A percentile compares a stretch with the other conserved stretches of the same genome.
phyloP scores from a whole-genome alignment of 2,329 filamentous ascomycete species.

The Ophiosphaerella korrae region DNA sequence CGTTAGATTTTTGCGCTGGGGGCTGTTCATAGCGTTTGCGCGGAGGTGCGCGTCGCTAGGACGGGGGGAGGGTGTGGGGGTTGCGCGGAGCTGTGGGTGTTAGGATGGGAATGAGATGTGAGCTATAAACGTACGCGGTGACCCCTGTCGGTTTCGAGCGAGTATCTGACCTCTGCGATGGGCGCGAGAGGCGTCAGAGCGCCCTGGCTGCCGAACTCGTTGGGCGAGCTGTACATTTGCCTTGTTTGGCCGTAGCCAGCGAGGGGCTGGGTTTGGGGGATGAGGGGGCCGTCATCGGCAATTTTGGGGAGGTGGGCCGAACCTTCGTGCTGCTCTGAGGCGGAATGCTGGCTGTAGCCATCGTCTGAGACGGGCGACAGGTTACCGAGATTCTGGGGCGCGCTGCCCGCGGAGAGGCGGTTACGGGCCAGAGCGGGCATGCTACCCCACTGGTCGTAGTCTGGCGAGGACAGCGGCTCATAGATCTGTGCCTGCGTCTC shows the following conservation, averaged over 20 bases:
- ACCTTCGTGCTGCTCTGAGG: slow-evolving; percentile 45
- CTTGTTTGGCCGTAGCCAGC: slow-evolving; percentile 45
- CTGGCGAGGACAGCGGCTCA: slow-evolving; percentile 51
- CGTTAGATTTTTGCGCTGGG: slow-evolving; percentile 51
- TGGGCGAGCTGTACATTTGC: slow-evolving; percentile 47
- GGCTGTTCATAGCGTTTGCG: slow-evolving; percentile 29
- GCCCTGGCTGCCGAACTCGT: slow-evolving; percentile 44
- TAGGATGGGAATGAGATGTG: slow-evolving; percentile 9
- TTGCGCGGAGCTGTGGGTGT: slow-evolving; percentile 26
- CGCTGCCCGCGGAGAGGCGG: slow-evolving; percentile 43
- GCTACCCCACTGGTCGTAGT: slow-evolving; percentile 57
- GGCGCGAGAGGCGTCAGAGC: slow-evolving; percentile 52
- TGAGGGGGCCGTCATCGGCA: slow-evolving; percentile 62
- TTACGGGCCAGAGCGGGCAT: slow-evolving; percentile 50
- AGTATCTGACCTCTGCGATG: slow-evolving; percentile 58
- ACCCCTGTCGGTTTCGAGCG: slow-evolving; percentile 53
- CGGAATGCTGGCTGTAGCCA: slow-evolving; percentile 46
- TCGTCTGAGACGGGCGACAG: slow-evolving; percentile 47
- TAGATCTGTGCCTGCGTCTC: slow-evolving; percentile 75
- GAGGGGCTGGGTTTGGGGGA: slow-evolving; percentile 56
- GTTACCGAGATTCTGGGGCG: slow-evolving; percentile 38
- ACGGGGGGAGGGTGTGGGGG: slow-evolving; percentile 40
- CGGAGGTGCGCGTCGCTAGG: slow-evolving; percentile 35
- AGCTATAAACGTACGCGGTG: slow-evolving; percentile 26
- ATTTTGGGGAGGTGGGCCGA: slow-evolving; percentile 60